Percentiles rank a stretch among this genome's conserved stretches.
phyloP scores from a whole-genome alignment of 139 green algal species.

The Picochlorum sp. region DNA sequence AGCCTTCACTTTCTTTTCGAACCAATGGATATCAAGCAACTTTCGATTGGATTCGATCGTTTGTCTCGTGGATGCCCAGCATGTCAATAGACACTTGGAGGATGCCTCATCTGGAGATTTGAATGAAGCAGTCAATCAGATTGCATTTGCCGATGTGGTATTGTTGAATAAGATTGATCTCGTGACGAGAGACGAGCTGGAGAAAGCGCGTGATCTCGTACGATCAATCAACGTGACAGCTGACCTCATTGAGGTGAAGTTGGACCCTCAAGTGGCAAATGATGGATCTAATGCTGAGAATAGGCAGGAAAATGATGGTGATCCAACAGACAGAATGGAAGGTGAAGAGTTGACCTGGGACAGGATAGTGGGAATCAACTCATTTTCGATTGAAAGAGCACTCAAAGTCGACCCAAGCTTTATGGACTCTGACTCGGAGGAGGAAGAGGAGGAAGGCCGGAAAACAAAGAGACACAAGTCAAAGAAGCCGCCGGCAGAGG shows the following conservation, averaged over 20 bases:
- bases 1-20: conserved; percentile 80
- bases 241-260: conserved; percentile 50
- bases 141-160: conserved; percentile 81
- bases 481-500: background rate
- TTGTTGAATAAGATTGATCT: conserved; percentile 82
- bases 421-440: conserved; percentile 54
- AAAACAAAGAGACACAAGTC: background rate
- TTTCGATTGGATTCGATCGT: conserved; percentile 71
- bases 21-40: conserved; percentile 66
- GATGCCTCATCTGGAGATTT: conserved; percentile 40
- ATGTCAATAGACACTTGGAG: conserved; percentile 29
- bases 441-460: conserved; percentile 14
- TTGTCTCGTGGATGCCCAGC: conserved; percentile 64
- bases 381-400: conserved; percentile 66
- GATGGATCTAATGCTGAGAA: background rate
- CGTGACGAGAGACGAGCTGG: conserved; percentile 35
- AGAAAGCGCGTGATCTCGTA: conserved; percentile 45
- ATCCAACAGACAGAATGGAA: background rate
- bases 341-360: conserved; percentile 15
- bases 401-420: conserved; percentile 63
- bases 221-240: conserved; percentile 63
- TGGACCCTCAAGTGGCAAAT: conserved; percentile 35
- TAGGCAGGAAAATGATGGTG: background rate
- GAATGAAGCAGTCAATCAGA: conserved; percentile 63
- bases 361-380: conserved; percentile 51